These are phyloP conservation scores for Barnettozyma botsteinii DNA, from an alignment of 805 yeast species.

Conservation along the genomic window DNA sequence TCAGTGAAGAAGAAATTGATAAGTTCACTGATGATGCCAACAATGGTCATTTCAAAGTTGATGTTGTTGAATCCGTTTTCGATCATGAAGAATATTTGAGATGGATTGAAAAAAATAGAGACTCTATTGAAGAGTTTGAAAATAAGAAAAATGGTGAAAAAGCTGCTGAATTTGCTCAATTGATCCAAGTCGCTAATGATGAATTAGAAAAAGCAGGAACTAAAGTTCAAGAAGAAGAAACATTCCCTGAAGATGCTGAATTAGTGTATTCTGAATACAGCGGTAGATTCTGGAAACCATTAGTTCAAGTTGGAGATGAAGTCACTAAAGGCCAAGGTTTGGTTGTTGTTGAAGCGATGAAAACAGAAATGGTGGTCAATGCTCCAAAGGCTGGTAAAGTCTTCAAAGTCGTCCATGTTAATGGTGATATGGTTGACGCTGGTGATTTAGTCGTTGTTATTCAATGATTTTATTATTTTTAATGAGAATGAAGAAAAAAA, in stretches of 20 bases:
- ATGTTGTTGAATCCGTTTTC: constrained; percentile 70
- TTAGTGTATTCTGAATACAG: constrained; percentile 89
- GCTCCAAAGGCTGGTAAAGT: constrained; percentile 72
- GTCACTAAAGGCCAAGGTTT: constrained; percentile 74
- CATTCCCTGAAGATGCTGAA: constrained; percentile 72
- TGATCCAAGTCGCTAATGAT: constrained; percentile 76
- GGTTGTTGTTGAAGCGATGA: constrained; percentile 95
- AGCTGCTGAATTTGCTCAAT: constrained; percentile 75
- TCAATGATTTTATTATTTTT: constrained; percentile 29
- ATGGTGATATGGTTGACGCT: constrained; percentile 95
- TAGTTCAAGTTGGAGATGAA: constrained; percentile 70
- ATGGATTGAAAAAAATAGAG: constrained; percentile 72
- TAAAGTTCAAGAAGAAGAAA: constrained; percentile 41
- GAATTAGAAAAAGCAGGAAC: constrained; percentile 54
- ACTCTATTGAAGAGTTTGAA: constrained; percentile 65
- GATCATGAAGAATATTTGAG: constrained; percentile 72
- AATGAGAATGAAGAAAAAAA: background rate
- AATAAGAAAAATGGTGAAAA: constrained; percentile 71
- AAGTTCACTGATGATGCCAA: constrained; percentile 61
- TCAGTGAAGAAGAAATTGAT: constrained; percentile 78
- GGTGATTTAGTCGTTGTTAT: constrained; percentile 91
- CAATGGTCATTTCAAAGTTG: constrained; percentile 74
- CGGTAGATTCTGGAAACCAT: constrained; percentile 95
- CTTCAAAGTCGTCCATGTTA: constrained; percentile 62
- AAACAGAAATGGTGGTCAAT: constrained; percentile 89